Base-by-base conservation (phyloP, 1,284 basidiomycete species). In the Trichosporon sp. region DNA sequence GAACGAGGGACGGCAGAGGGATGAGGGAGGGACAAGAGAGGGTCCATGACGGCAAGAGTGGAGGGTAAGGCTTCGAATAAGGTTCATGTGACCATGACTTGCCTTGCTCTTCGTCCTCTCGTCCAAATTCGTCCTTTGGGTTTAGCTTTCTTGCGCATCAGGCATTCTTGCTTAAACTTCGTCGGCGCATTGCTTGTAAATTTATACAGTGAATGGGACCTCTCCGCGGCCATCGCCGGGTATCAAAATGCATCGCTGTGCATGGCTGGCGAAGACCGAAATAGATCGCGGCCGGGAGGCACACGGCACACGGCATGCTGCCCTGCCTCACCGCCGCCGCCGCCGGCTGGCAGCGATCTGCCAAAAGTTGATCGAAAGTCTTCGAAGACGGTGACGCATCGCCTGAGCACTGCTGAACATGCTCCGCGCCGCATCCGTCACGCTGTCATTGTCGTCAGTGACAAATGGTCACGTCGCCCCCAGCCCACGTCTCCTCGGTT, bases 211-310 rank as follows among this genome's bases (percentile, higher is more conserved):
- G 14, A 16, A 2, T 16, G 10, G 5, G 4, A 46, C 16, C 16
- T 2, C 16, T 5, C 16, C 43, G 16, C 43, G 43, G 40, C 0
- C 43, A 46, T 43, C 43, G 16, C 16, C 43, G 43, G 43, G 43
- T 16, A 46, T 46, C 43, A 5, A 14, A 16, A n/a, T 46, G 43
- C 43, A 1, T n/a, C 16, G 43, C 43, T 46, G 16, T 46, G 43
- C 43, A n/a, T n/a, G 4, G 43, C 2, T 46, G 16, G 40, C 40
- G 10, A 4, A 11, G 40, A 46, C 43, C 43, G 43, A 46, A 46
- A 54, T 19, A 26, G 51, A 54, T 54, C 51, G 51, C 51, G 51
- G n/a, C 51, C 51, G 51, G 21, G 10, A 54, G 51, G 51, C 51
- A 54, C 51, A 10, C 51, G 51, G 51, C 19, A 54, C 51, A 26